Evolutionary conservation across 345 rosid species (phyloP).

Genomic region (Sapria himalayana): DNA sequence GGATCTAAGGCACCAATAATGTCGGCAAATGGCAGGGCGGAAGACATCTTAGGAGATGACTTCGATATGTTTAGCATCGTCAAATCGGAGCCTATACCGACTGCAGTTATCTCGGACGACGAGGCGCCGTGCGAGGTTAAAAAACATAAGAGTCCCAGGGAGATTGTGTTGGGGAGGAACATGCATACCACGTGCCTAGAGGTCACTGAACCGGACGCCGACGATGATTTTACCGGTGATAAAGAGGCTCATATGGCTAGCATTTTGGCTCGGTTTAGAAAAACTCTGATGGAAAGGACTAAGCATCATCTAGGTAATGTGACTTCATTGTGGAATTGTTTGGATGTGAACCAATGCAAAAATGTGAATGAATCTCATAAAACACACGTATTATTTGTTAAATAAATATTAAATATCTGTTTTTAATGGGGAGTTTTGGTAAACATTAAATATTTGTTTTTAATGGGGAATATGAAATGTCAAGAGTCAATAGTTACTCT

Average conservation of each 20-base stretch:
- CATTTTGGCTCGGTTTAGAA: slow-evolving; percentile 66
- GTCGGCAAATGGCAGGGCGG: too few relatives aligned
- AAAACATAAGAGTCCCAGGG: slow-evolving; percentile 16
- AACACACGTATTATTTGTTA: too few relatives aligned
- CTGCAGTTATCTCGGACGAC: slow-evolving; percentile 13
- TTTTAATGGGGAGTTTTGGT: too few relatives aligned
- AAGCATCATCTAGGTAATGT: slow-evolving; percentile 56
- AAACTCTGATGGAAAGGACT: slow-evolving; percentile 57
- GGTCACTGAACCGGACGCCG: slow-evolving; percentile 71
- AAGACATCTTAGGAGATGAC: slow-evolving; percentile 13
- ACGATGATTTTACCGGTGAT: slow-evolving; percentile 82
- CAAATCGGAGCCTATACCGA: slow-evolving; percentile 25
- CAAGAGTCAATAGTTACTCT: too few relatives aligned
- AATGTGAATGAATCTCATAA: not conserved
- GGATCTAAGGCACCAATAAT: too few relatives aligned
- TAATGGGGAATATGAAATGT: too few relatives aligned
- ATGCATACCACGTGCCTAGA: slow-evolving; percentile 62
- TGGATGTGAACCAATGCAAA: not conserved
- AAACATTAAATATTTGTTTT: too few relatives aligned
- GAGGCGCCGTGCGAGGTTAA: slow-evolving; percentile 2
- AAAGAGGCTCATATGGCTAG: slow-evolving; percentile 92
- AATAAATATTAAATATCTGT: too few relatives aligned
- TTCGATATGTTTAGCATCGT: slow-evolving; percentile 27
- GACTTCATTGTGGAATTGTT: too few relatives aligned
- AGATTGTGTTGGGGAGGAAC: slow-evolving; percentile 69